Conservation (phyloP, 441 rosid genomes). For the Erodium trifolium region DNA sequence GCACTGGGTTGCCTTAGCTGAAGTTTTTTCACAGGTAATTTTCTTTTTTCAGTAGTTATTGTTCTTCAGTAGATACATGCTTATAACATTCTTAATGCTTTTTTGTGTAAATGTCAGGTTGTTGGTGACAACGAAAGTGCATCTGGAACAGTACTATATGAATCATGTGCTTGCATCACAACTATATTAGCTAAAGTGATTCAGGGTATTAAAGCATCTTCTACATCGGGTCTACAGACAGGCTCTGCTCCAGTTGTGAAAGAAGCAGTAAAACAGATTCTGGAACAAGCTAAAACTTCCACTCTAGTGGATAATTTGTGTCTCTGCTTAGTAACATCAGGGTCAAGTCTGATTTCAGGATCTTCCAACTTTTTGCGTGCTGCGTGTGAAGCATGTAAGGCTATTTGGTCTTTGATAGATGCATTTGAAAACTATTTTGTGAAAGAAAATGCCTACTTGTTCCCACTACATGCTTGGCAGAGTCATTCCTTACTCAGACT, state of each 20-base stretch:
- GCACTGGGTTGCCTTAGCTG: constrained; percentile 77
- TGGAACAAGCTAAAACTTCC: constrained; percentile 71
- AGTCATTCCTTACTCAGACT: constrained; percentile 44
- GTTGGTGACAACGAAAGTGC: constrained; percentile 52
- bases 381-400: constrained; percentile 78
- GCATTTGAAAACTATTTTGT: constrained; percentile 48
- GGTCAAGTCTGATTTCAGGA: constrained; percentile 69
- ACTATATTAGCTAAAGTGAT: constrained; percentile 52
- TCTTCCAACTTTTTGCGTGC: constrained; percentile 70
- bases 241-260: constrained; percentile 32
- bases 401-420: constrained; percentile 68
- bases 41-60: constrained; percentile 8
- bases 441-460: constrained; percentile 39
- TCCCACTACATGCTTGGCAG: constrained; percentile 63
- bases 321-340: constrained; percentile 70
- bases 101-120: constrained; percentile 37
- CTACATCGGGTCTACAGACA: constrained; percentile 34
- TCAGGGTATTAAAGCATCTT: constrained; percentile 41
- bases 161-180: constrained; percentile 62
- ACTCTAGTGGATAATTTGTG: constrained; percentile 73
- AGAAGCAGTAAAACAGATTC: constrained; percentile 49
- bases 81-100: constrained; percentile 20
- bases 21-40: constrained; percentile 76
- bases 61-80: constrained; percentile 14
- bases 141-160: constrained; percentile 61